phyloP scores from a whole-genome alignment of 2,329 filamentous ascomycete genomes.

The Colletotrichum aenigma region DNA sequence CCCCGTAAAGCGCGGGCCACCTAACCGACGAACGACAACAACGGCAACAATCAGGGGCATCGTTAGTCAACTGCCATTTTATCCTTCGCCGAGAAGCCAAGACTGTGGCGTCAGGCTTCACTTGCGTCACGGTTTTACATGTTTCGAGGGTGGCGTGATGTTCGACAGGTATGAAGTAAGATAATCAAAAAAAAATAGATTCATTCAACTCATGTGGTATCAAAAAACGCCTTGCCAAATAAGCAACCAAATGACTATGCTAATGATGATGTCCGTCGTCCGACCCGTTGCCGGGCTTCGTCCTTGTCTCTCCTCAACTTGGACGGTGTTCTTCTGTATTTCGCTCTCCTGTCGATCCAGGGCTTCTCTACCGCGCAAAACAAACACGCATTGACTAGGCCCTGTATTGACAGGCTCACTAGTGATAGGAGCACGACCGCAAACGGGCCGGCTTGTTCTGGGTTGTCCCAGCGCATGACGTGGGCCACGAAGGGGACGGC shows the following conservation, averaged over 20 bases:
- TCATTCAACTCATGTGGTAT: slow-evolving; percentile 20
- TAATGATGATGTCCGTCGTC: slow-evolving; percentile 11
- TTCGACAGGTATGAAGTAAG: background rate
- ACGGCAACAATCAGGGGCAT: background rate
- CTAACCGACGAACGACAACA: background rate
- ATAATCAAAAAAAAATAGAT: background rate
- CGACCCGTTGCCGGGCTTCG: slow-evolving; percentile 6
- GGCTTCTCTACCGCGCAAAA: slow-evolving; percentile 75
- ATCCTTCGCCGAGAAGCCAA: background rate
- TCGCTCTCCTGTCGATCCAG: slow-evolving; percentile 47
- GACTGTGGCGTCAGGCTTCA: background rate
- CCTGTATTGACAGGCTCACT: slow-evolving; percentile 67
- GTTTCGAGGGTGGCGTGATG: background rate
- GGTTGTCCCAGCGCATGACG: slow-evolving; percentile 58
- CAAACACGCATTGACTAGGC: slow-evolving; percentile 69
- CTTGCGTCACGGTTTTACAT: background rate
- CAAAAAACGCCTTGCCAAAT: background rate
- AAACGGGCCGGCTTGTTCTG: slow-evolving; percentile 44
- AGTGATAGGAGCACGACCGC: slow-evolving; percentile 59
- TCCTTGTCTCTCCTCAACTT: slow-evolving; percentile 11
- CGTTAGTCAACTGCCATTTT: background rate
- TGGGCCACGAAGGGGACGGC: slow-evolving; percentile 72
- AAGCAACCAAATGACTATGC: slow-evolving; percentile 3
- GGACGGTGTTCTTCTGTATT: slow-evolving; percentile 2
- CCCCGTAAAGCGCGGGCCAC: background rate